A percentile compares a stretch with the other conserved stretches of the same genome.
These are phyloP conservation scores for Aspergillus piperis DNA, from an alignment of 2,329 filamentous ascomycete species.

Conservation along the genomic window DNA sequence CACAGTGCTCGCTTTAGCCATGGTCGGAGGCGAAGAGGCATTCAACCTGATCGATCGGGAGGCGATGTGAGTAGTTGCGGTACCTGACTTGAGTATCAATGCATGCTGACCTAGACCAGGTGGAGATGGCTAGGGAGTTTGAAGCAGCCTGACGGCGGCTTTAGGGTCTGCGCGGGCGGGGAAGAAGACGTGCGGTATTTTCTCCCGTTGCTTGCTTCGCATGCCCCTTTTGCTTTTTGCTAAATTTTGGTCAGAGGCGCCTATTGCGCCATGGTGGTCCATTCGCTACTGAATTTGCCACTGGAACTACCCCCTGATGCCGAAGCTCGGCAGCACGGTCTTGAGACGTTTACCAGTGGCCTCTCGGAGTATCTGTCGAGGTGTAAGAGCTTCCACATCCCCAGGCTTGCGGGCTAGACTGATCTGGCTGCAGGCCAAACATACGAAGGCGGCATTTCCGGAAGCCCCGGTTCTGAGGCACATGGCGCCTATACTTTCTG, in stretches of 20 bases:
- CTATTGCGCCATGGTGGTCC: conserved; percentile 84
- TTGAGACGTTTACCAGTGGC: conserved; percentile 67
- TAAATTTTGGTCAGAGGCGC: conserved; percentile 64
- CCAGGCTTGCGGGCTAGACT: conserved; percentile 5
- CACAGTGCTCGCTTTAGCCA: conserved; percentile 72
- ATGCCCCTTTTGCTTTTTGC: not conserved
- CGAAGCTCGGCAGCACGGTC: conserved; percentile 64
- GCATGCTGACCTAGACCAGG: conserved; percentile 36
- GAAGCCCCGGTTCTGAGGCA: conserved; percentile 81
- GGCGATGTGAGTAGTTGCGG: conserved; percentile 58
- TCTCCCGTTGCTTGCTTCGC: conserved; percentile 18
- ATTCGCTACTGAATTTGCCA: conserved; percentile 81
- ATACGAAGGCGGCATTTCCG: conserved; percentile 90
- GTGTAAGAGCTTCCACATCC: conserved; percentile 59
- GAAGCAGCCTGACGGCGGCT: conserved; percentile 88
- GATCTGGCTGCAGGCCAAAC: conserved; percentile 68
- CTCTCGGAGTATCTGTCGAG: conserved; percentile 77
- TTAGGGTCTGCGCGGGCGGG: conserved; percentile 79
- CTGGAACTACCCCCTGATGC: conserved; percentile 74
- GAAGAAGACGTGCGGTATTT: conserved; percentile 85
- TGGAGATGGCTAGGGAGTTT: conserved; percentile 87
- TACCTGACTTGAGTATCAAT: conserved; percentile 1
- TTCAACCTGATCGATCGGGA: conserved; percentile 77
- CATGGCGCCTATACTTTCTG: conserved; percentile 98
- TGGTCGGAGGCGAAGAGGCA: conserved; percentile 73